Conservation (phyloP, 1,139 yeast species). For the Ogataea hybrid region DNA sequence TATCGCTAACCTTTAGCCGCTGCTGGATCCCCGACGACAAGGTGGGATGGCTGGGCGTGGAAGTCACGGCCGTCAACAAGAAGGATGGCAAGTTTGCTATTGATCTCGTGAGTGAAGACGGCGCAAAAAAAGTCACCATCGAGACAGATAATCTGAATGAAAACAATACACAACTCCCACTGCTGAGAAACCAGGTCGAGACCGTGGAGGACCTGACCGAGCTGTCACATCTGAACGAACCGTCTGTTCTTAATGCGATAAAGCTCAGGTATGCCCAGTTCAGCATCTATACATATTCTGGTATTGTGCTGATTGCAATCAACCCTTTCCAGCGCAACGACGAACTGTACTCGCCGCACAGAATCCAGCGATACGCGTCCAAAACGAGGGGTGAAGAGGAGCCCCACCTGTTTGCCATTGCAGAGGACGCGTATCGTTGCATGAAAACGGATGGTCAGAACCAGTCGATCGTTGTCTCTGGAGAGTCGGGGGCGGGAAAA, state of each 20-base stretch:
- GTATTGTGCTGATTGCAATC: constrained; percentile 94
- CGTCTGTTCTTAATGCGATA: constrained; percentile 94
- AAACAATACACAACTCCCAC: constrained; percentile 59
- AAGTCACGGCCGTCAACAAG: constrained; percentile 56
- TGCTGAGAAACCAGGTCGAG: constrained; percentile 90
- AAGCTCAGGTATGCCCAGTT: constrained; percentile 84
- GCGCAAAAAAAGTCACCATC: constrained; percentile 53
- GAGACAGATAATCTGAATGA: constrained; percentile 47
- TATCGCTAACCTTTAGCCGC: constrained; percentile 44
- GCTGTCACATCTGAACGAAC: constrained; percentile 90
- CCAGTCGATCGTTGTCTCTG: constrained; percentile 95
- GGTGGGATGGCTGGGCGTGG: constrained; percentile 91
- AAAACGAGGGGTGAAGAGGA: constrained; percentile 90
- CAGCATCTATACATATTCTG: constrained; percentile 92
- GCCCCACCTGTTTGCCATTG: constrained; percentile 96
- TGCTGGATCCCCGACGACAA: constrained; percentile 94
- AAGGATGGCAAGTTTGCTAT: constrained; percentile 54
- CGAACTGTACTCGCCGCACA: constrained; percentile 85
- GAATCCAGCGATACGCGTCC: constrained; percentile 92
- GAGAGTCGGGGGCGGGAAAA: constrained; percentile 99
- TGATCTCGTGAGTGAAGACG: constrained; percentile 58
- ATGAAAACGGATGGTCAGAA: constrained; percentile 83
- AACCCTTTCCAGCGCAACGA: constrained; percentile 94
- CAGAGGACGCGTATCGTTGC: constrained; percentile 96
- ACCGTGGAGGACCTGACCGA: constrained; percentile 94